Percentiles rank a stretch among this genome's conserved stretches.
phyloP scores from a whole-genome alignment of 2,329 filamentous ascomycete species.

The Waltergamsia citrina region DNA sequence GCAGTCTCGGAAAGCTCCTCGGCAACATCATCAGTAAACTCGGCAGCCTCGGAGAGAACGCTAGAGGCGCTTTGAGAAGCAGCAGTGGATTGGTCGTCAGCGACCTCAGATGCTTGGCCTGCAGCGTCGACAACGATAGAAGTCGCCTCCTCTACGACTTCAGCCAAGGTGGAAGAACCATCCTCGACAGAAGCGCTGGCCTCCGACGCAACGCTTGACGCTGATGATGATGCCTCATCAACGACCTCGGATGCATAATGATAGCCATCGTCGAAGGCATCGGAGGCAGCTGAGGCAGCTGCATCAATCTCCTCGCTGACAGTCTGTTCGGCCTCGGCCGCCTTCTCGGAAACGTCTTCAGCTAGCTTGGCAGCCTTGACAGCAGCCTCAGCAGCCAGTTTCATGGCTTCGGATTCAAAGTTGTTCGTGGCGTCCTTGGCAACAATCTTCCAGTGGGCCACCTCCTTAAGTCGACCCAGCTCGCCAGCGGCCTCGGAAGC shows the following conservation, averaged over 20 bases:
- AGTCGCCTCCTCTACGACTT: too few species aligned
- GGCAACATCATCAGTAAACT: constrained; percentile 1
- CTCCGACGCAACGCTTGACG: constrained; percentile 6
- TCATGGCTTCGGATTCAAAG: constrained; percentile 61
- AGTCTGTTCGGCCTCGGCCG: constrained; percentile 9
- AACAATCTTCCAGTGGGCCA: constrained; percentile 74
- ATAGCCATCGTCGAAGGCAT: constrained; percentile 20
- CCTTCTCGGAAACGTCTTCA: neutral
- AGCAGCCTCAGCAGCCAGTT: constrained; percentile 41
- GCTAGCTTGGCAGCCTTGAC: constrained; percentile 14
- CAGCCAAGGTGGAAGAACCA: neutral
- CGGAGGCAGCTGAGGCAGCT: constrained; percentile 24
- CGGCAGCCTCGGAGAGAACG: constrained; percentile 5
- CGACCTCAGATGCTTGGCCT: neutral
- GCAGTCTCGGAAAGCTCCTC: constrained; percentile 7
- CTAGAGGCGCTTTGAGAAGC: constrained; percentile 6
- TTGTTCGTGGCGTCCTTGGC: constrained; percentile 67
- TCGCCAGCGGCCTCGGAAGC: constrained; percentile 75
- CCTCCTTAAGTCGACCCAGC: constrained; percentile 70
- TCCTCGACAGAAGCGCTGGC: constrained; percentile 7
- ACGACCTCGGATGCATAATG: constrained; percentile 10
- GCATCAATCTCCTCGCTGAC: constrained; percentile 10
- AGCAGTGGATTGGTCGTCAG: constrained; percentile 4
- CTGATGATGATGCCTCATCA: constrained; percentile 5
- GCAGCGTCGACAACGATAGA: neutral